A percentile compares a stretch with the other conserved stretches of the same genome.
phyloP scores from a whole-genome alignment of 768 basidiomycete species.

The Myochromella boudieri region DNA sequence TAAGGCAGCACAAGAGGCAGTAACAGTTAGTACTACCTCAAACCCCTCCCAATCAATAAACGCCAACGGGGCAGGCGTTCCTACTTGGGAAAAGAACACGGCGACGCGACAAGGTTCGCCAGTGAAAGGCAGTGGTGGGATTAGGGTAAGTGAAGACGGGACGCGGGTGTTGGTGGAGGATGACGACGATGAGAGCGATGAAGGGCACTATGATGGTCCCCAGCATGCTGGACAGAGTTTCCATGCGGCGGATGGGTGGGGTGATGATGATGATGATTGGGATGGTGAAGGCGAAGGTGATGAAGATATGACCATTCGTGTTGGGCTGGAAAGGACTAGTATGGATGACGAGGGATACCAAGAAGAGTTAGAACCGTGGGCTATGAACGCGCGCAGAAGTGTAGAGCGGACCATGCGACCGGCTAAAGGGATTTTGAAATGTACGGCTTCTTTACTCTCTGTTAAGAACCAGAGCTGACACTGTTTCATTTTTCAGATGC shows the following conservation, averaged over 20 bases:
- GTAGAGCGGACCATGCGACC: conserved; percentile 66
- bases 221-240: conserved; percentile 38
- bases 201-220: conserved; percentile 43
- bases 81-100: conserved; percentile 85
- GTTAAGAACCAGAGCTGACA: no score
- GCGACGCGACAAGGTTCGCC: conserved; percentile 55
- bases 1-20: conserved; percentile 56
- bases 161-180: conserved; percentile 66
- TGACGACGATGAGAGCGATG: conserved; percentile 62
- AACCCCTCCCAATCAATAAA: conserved; percentile 17
- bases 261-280: conserved; percentile 76
- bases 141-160: conserved; percentile 64
- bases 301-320: conserved; percentile 74
- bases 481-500: conserved; percentile 54
- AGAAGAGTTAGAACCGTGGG: conserved; percentile 77
- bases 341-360: conserved; percentile 54
- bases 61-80: conserved; percentile 41
- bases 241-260: conserved; percentile 62
- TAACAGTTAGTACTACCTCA: conserved; percentile 22
- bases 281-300: conserved; percentile 58
- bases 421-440: conserved; percentile 85
- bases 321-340: conserved; percentile 48
- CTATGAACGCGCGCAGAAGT: conserved; percentile 68
- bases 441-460: conserved; percentile 54
- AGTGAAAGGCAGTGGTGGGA: conserved; percentile 36